Evolutionary conservation across 176 grass and related monocot genomes (phyloP), one percentile per base, ranked within the genome.

Genomic region (Dactylis glomerata): DNA sequence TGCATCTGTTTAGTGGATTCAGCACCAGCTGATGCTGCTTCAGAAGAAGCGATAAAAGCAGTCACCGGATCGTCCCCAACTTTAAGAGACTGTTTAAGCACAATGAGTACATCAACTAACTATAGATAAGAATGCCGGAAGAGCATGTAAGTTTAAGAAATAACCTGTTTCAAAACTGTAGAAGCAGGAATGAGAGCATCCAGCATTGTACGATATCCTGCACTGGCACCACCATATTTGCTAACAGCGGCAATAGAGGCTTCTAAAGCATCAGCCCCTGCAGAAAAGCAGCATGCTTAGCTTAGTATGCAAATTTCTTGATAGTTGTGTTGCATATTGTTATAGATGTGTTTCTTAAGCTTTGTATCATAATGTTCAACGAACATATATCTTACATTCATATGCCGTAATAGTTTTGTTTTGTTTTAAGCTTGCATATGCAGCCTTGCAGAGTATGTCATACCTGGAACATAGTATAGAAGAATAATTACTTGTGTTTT

Each of bases 101-200:
- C 20, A 4, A 75, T 54, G 59, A 90, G 27, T 63, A 80, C 61
- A 19, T 85, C 65, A 84, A 27, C 52, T n/a, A 75, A 79, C 27
- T 37, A 72, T 32, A 12, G 31, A 50, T n/a, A 84, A 70, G 51
- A 12, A 54, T 68, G 80, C 20, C 75, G 10, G 23, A 88, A 82
- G 40, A 79, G 24, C 17, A 37, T 37, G 20, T 80, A 28, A 26
- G 77, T 62, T 77, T 19, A 42, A 24, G 26, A 86, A 58, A 51
- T 66, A 33, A 85, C 96, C 93, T 96, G 88, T 89, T 86, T 94
- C 70, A 99, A 82, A 46, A 85, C 84, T 71, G 83, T 83, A 75
- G 84, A 91, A 76, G 96, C 96, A 76, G 96, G 93, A 92, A 99
- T 96, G 30, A 99, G 93, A 79, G 96, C 96, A 92, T 99, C 96